A percentile compares a stretch with the other conserved stretches of the same genome.
These are phyloP conservation scores for Ophiostoma novo-ulmi DNA, from an alignment of 2,329 filamentous ascomycete species.

Conservation along the genomic window DNA sequence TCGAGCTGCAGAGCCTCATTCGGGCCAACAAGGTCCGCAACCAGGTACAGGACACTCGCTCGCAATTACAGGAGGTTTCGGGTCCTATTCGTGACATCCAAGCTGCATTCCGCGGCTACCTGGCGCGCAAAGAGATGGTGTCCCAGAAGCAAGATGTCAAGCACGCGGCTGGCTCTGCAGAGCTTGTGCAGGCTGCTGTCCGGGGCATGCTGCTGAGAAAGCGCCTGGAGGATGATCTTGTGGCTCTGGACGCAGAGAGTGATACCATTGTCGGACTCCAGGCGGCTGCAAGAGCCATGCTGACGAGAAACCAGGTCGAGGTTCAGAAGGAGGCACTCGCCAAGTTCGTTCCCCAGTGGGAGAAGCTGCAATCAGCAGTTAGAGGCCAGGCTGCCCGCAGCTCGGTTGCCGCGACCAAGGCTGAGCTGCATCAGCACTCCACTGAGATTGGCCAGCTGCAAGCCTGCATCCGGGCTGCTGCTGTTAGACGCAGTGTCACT, in stretches of 20 bases:
- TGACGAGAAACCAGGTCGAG: slow-evolving; percentile 52
- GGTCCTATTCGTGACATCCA: slow-evolving; percentile 63
- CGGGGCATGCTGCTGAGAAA: slow-evolving; percentile 62
- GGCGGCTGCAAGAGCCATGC: slow-evolving; percentile 59
- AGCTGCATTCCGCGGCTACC: slow-evolving; percentile 60
- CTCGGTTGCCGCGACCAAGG: slow-evolving; percentile 41
- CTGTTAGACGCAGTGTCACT: slow-evolving; percentile 48
- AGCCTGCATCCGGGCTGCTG: slow-evolving; percentile 49
- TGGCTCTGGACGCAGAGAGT: slow-evolving; percentile 48
- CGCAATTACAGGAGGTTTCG: slow-evolving; percentile 57
- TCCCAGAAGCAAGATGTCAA: slow-evolving; percentile 53
- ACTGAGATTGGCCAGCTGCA: slow-evolving; percentile 47
- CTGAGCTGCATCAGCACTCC: slow-evolving; percentile 45
- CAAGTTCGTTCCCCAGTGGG: slow-evolving; percentile 47
- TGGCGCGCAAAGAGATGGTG: slow-evolving; percentile 55
- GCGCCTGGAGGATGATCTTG: slow-evolving; percentile 50
- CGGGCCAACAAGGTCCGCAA: slow-evolving; percentile 61
- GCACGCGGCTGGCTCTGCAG: slow-evolving; percentile 48
- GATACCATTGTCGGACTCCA: slow-evolving; percentile 54
- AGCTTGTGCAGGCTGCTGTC: slow-evolving; percentile 59
- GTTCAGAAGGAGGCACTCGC: slow-evolving; percentile 49
- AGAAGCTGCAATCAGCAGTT: slow-evolving; percentile 43
- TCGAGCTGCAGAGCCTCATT: slow-evolving; percentile 77
- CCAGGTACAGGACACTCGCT: slow-evolving; percentile 51
- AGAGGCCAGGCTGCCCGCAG: slow-evolving; percentile 48